phyloP scores from a whole-genome alignment of 768 basidiomycete genomes.

The Stropharia rugosoannulata region DNA sequence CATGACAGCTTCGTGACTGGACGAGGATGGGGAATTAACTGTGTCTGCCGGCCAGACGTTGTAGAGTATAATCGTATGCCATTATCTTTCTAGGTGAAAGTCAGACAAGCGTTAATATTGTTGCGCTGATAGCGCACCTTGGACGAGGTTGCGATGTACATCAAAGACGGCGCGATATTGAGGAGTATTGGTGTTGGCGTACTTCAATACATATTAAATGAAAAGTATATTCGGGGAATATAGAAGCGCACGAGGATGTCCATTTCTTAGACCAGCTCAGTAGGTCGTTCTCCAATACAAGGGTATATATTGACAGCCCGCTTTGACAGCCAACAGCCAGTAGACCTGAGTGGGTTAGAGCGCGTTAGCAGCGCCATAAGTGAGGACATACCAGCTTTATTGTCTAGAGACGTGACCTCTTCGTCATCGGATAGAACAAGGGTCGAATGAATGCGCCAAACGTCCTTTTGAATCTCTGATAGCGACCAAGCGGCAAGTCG shows the following conservation, averaged over 20 bases:
- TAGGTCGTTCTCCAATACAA: slow-evolving; percentile 79
- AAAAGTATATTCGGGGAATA: slow-evolving; percentile 1
- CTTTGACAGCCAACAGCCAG: slow-evolving; percentile 66
- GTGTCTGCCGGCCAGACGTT: slow-evolving; percentile 66
- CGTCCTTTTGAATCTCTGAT: slow-evolving; percentile 58
- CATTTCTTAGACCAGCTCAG: slow-evolving; percentile 85
- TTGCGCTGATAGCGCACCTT: slow-evolving; percentile 34
- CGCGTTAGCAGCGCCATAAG: slow-evolving; percentile 1
- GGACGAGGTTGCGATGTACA: slow-evolving; percentile 67
- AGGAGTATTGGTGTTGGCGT: slow-evolving; percentile 48
- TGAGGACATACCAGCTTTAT: slow-evolving; percentile 60
- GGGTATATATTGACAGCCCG: slow-evolving; percentile 70
- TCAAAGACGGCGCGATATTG: slow-evolving; percentile 74
- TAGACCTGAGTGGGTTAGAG: slow-evolving; percentile 51
- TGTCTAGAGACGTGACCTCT: slow-evolving; percentile 63
- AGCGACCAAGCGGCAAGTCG: slow-evolving; percentile 80
- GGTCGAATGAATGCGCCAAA: slow-evolving; percentile 83
- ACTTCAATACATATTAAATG: slow-evolving; percentile 29
- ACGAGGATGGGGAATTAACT: slow-evolving; percentile 72
- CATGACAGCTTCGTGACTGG: slow-evolving; percentile 68
- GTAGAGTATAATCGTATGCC: slow-evolving; percentile 69
- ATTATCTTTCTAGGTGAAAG: slow-evolving; percentile 46
- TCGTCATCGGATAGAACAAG: slow-evolving; percentile 59
- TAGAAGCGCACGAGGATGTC: slow-evolving; percentile 51
- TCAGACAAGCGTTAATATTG: not conserved